Evolutionary conservation across 2,329 filamentous ascomycete species (phyloP).

Genomic region (Neofusicoccum sp.): DNA sequence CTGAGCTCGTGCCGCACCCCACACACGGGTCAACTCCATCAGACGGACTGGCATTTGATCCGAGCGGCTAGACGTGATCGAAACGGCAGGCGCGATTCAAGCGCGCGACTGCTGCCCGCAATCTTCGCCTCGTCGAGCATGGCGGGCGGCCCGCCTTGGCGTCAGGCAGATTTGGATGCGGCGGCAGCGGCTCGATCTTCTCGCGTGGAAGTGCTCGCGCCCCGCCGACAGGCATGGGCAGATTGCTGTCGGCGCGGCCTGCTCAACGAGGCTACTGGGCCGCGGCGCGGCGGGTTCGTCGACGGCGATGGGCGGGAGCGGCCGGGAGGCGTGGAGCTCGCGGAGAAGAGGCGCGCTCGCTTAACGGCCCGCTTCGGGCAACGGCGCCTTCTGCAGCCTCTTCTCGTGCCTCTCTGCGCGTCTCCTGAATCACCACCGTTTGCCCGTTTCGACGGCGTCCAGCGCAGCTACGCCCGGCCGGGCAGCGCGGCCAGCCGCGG

Average conservation of each 20-base stretch:
- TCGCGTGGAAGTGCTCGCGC: conserved; percentile 9
- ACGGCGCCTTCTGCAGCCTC: neutral
- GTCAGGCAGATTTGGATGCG: neutral
- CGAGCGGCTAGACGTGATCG: neutral
- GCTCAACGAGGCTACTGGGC: conserved; percentile 1
- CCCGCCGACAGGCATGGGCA: neutral
- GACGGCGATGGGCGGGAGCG: conserved; percentile 9
- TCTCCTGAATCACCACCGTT: conserved; percentile 4
- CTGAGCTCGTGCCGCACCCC: neutral
- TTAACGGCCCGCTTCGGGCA: neutral
- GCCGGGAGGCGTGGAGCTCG: conserved; percentile 12
- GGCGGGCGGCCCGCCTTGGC: neutral
- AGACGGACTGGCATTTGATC: conserved; percentile 11
- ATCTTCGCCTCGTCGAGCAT: neutral
- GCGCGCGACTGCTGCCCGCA: neutral
- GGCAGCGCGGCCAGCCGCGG: neutral
- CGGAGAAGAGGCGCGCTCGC: neutral
- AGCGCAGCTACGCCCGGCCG: neutral
- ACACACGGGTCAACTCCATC: neutral
- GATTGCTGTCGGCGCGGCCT: neutral
- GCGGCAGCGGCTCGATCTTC: neutral
- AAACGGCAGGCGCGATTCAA: neutral
- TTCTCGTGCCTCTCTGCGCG: neutral
- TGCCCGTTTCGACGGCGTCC: neutral
- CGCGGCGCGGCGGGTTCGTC: neutral